Evolutionary conservation across 345 rosid genomes (phyloP).

Genomic region (Gossypium arboreum): DNA sequence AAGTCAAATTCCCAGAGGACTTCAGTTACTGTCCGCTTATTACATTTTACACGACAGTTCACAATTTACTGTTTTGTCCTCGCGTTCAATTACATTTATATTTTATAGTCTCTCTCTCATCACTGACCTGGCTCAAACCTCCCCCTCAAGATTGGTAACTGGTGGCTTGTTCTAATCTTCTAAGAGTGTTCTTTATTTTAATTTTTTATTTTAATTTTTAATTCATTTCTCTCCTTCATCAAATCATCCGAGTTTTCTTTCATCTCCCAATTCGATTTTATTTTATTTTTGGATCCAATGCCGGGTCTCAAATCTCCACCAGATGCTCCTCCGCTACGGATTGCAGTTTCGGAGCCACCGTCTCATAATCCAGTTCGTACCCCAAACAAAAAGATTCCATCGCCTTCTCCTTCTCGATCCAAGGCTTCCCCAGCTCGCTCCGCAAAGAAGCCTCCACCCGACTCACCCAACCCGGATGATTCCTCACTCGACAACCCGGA

Average conservation of each 20-base stretch:
- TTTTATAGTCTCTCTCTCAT: neutral
- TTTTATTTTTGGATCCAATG: constrained; percentile 31
- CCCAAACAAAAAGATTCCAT: constrained; percentile 52
- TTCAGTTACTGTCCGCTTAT: neutral
- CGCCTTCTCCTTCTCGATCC: constrained; percentile 81
- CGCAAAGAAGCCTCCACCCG: constrained; percentile 67
- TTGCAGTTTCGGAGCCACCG: constrained; percentile 61
- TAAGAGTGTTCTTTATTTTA: neutral
- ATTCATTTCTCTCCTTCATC: neutral
- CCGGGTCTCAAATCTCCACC: constrained; percentile 90
- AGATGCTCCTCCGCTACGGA: constrained; percentile 59
- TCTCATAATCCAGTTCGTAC: constrained; percentile 40
- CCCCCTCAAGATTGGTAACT: neutral
- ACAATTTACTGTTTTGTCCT: neutral
- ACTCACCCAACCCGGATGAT: constrained; percentile 53
- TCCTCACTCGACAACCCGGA: constrained; percentile 93
- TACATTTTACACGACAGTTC: neutral
- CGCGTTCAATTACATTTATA: neutral
- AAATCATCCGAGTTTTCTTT: neutral
- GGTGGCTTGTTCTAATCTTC: constrained; percentile 7
- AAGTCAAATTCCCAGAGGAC: too few relatives aligned
- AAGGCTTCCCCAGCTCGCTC: constrained; percentile 74
- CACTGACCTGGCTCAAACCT: neutral
- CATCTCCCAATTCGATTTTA: neutral
- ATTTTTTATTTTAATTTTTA: neutral